Conservation (phyloP, 495 filamentous ascomycete genomes). For the Daldinia decipiens region DNA sequence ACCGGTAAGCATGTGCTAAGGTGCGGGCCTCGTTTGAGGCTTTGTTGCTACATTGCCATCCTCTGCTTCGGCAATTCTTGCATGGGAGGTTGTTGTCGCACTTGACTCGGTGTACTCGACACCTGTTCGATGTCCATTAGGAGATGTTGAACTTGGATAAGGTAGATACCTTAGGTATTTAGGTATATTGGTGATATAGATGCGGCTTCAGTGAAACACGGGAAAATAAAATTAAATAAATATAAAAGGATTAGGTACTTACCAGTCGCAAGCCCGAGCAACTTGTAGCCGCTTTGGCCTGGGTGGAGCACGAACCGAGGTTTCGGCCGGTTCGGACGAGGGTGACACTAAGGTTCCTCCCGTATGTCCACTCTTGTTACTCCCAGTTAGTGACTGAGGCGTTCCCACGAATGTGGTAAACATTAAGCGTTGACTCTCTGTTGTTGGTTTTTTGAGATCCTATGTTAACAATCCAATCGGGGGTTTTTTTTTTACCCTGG, state of each 20-base stretch:
- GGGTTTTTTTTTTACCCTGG: background rate
- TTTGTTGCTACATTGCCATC: constrained; percentile 8
- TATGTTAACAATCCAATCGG: background rate
- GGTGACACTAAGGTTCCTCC: constrained; percentile 9
- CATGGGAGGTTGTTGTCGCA: constrained; percentile 2
- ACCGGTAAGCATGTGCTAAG: background rate
- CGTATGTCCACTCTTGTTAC: constrained; percentile 5
- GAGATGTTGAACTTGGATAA: background rate
- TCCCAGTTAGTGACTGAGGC: constrained; percentile 12
- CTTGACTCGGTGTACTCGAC: constrained; percentile 4
- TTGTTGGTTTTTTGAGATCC: background rate
- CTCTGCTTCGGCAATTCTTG: constrained; percentile 2
- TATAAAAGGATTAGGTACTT: background rate
- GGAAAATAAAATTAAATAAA: too few species aligned
- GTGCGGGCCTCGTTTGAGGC: constrained; percentile 6
- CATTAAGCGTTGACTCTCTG: background rate
- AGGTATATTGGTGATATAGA: too few species aligned
- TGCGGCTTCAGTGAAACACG: too few species aligned
- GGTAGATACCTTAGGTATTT: background rate
- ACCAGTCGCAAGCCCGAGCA: constrained; percentile 13
- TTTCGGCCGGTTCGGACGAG: background rate
- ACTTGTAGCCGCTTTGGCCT: constrained; percentile 10
- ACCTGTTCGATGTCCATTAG: background rate
- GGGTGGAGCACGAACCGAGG: background rate
- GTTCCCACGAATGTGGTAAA: constrained; percentile 14